Evolutionary conservation across 2,329 filamentous ascomycete species (phyloP), one percentile per base, ranked within the genome.

Genomic region (Shiraia bambusicola): DNA sequence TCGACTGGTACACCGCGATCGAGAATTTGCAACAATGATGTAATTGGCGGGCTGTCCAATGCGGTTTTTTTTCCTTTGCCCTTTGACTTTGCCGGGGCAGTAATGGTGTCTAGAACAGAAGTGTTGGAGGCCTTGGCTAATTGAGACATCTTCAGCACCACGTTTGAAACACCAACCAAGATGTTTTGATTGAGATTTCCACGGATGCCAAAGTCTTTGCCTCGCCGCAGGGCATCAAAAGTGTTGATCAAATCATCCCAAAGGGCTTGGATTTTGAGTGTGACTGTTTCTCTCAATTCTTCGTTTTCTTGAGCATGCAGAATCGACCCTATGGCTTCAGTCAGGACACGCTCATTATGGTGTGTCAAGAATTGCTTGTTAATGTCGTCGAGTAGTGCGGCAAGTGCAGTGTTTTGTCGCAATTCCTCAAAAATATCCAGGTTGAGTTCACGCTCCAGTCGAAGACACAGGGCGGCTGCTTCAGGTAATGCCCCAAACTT

Each of bases 291-390:
- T 53, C 91, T 87, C 25, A 95, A 81, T 61, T 95, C 92, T 47
- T 93, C 89, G 48, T 89, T 92, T 47, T 84, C 84, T 51, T 88
- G 84, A 7, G 92, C 90, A 63, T 94, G 89, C 24, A 95, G 72
- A 27, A 98, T 80, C 4, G 91, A 88, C 15, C 83, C 78, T 19
- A 87, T 86, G 11, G 90, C 92, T 67, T 96, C 91, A 9, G 83
- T 82, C 32, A 98, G 76, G 13, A 97, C 91, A 40, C 81, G 81
- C 56, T 88, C 86, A 59, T 95, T 88, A 30, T 88, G 87, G 62
- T 98, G 93, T n/a, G 89, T 83, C 57, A 87, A 83, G 71, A 98
- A 97, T 58, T 98, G 93, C 43, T 88, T 89, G 66, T 88, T 90
- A 56, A 97, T 89, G 59, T 96, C 91, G 54, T 95, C 90, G 1